Base-by-base conservation (phyloP, 2,329 filamentous ascomycete species). In the Hirsutella minnesotensis region DNA sequence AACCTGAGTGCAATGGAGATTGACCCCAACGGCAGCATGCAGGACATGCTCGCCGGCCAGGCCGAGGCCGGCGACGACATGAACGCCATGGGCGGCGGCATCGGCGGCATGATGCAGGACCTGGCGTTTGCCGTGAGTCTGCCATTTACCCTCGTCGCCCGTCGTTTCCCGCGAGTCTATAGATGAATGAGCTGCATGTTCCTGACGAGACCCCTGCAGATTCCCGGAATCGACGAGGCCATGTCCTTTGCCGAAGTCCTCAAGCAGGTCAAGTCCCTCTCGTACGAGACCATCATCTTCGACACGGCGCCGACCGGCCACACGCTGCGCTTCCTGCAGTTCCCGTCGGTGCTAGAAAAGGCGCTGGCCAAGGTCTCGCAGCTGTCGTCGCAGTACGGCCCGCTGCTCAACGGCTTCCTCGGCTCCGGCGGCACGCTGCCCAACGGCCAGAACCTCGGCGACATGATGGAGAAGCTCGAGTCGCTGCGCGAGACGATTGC, bases 221-320 rank as follows among this genome's bases (percentile, higher is more conserved):
- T 98, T 49, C 92, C 92, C 16, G 92, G 92, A 67, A 94, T 98
- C 49, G 92, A 98, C 62, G 92, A 98, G 67, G 92, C 92, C 63
- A 98, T 98, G 92, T 95, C 89, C 44, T 98, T 98, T 60, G 92
- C 92, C 62, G 92, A 98, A 70, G 92, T 98, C 50, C 77, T 98
- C 57, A 98, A 98, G 68, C 92, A 98, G 67, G 92, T 98, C 69
- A 96, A 96, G 69, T 94, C 87, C 34, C 84, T 96, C 60, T 94
- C 88, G 40, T 98, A 98, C 76, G 92, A 96, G 65, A 87, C 90
- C 57, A 96, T 98, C 68, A 86, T 98, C 64, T 98, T 98, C 76
- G 92, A 98, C 65, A 98, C 92, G 29, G 92, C 92, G 3, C 92
- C 92, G 15, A 98, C 92, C 15, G 92, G 92, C 53, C 92, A 98